Evolutionary conservation across 106 monocot species (phyloP).

Genomic region (Apostasia shenzhenica): DNA sequence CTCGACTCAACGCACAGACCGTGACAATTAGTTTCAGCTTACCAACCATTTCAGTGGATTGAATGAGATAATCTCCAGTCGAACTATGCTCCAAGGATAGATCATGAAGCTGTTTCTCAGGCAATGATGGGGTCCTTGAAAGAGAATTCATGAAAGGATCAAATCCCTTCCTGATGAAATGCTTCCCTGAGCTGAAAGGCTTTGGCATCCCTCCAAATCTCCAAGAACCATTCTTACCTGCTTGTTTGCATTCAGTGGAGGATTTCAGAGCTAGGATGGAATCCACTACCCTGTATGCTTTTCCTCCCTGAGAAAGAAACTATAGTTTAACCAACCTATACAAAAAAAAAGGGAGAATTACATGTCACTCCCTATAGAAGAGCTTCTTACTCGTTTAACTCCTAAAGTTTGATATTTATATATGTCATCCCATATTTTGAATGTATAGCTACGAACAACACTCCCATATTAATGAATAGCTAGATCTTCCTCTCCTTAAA

Average conservation of each 20-base stretch:
- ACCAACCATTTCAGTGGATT: conserved; percentile 67
- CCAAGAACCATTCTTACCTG: conserved; percentile 42
- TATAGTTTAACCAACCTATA: background rate
- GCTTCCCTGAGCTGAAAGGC: conserved; percentile 39
- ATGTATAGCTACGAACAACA: background rate
- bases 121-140: conserved; percentile 23
- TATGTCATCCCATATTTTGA: no score
- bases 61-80: conserved; percentile 20
- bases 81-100: conserved; percentile 28
- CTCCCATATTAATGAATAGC: background rate
- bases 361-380: background rate
- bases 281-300: conserved; percentile 68
- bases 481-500: background rate
- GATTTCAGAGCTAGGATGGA: conserved; percentile 80
- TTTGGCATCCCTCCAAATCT: conserved; percentile 60
- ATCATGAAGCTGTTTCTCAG: conserved; percentile 35
- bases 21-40: conserved; percentile 3
- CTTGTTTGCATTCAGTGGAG: conserved; percentile 42
- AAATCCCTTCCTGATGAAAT: conserved; percentile 64
- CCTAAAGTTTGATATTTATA: background rate
- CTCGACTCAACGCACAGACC: background rate
- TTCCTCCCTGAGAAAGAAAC: conserved; percentile 52
- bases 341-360: background rate
- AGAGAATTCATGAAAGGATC: conserved; percentile 64
- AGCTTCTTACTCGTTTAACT: background rate